Evolutionary conservation across 2,329 filamentous ascomycete species (phyloP), one percentile per base, ranked within the genome.

Genomic region (Fusarium tjaetaba): DNA sequence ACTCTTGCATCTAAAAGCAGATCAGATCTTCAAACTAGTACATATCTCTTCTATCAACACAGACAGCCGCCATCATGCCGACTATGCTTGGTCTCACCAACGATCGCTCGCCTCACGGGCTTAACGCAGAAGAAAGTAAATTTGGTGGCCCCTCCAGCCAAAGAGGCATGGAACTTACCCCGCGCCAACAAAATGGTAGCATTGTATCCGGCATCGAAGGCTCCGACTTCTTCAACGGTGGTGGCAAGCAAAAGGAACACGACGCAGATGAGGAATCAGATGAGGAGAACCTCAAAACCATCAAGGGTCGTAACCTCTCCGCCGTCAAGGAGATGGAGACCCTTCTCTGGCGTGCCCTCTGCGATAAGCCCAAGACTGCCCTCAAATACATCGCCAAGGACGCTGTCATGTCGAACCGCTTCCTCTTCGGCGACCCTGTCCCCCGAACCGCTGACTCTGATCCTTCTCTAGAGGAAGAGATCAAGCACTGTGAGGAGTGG

Each of bases 281-380:
- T 8, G 76, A 76, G 7, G 74, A 78, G 52, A 77, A 78, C 46
- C 69, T 75, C 53, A 78, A 78, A 43, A 78, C 77, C 10, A 78
- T 78, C 69, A 78, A 77, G 65, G 77, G 75, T 39, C 77, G 77
- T 9, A 78, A 78, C 61, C 72, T 71, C 53, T 62, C 71, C 22
- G 76, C 77, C 28, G 76, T 72, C 14, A 78, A 78, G 57, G 77
- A 78, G 68, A 78, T 78, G 77, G 77, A 78, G 65, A 78, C 77
- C 32, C 74, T 78, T 24, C 72, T 78, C 60, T 78, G 77, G 77
- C 77, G 77, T 49, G 77, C 77, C 36, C 77, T 78, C 26, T 78
- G 76, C 71, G 77, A 78, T 66, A 78, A 78, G 69, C 77, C 77
- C 61, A 78, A 78, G 66, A 68, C 59, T 26, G 77, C 77, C 49